phyloP scores from a whole-genome alignment of 345 rosid species.

The Moricandia arvensis region DNA sequence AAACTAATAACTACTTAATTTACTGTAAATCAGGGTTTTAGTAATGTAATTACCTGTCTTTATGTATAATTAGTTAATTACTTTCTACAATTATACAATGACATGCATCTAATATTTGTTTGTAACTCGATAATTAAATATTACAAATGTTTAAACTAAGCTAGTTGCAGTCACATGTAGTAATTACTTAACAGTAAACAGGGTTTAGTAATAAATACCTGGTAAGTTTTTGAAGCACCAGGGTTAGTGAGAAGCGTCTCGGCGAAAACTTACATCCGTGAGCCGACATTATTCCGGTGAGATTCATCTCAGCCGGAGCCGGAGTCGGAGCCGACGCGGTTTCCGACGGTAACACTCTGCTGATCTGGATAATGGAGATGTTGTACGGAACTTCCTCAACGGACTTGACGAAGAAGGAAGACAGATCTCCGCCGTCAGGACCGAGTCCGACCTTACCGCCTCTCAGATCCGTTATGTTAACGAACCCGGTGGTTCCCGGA shows the following conservation, averaged over 20 bases:
- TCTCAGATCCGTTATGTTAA: slow-evolving; percentile 75
- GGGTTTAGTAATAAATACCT: slow-evolving; percentile 46
- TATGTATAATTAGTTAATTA: not conserved
- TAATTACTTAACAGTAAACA: not conserved
- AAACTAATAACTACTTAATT: not conserved
- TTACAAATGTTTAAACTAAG: not conserved
- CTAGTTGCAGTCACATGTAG: not conserved
- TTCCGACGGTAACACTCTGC: slow-evolving; percentile 61
- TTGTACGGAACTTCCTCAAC: slow-evolving; percentile 86
- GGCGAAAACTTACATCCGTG: slow-evolving; percentile 92
- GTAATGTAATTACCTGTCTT: not conserved
- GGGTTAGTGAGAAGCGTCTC: slow-evolving; percentile 58
- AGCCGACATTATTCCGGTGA: slow-evolving; percentile 78
- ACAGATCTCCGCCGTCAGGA: slow-evolving; percentile 57
- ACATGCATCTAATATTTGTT: slow-evolving; percentile 14
- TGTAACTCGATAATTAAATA: not conserved
- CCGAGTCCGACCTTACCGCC: slow-evolving; percentile 91
- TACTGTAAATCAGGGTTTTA: not conserved
- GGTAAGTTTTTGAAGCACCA: slow-evolving; percentile 60
- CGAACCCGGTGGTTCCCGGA: slow-evolving; percentile 78
- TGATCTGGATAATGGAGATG: slow-evolving; percentile 89
- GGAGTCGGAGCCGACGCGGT: slow-evolving; percentile 85
- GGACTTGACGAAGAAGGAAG: slow-evolving; percentile 58
- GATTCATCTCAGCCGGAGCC: slow-evolving; percentile 60
- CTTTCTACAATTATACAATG: not conserved